Conservation (phyloP, 1,139 yeast genomes). For the Protomyces gravidus region DNA sequence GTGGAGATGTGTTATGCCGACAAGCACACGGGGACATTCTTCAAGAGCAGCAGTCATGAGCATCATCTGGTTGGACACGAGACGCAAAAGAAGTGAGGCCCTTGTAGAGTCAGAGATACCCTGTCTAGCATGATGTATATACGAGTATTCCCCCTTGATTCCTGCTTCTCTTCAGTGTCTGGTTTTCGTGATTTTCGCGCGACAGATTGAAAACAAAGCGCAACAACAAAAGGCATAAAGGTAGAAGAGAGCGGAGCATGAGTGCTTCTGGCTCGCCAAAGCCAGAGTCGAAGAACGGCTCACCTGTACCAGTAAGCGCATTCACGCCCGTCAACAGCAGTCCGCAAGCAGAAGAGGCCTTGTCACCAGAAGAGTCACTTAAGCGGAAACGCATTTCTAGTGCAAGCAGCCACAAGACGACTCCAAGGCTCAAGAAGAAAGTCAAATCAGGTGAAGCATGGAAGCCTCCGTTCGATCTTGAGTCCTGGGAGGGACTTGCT, state of each 20-base stretch:
- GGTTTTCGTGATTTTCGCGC: not conserved
- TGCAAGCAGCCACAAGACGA: not conserved
- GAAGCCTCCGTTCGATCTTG: not conserved
- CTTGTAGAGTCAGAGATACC: too few species aligned
- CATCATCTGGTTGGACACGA: conserved; percentile 53
- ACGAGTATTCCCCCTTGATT: not conserved
- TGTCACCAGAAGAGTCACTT: not conserved
- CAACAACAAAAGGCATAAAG: not conserved
- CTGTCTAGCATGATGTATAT: not conserved
- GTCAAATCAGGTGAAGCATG: not conserved
- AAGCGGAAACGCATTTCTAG: not conserved
- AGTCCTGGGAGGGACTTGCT: not conserved
- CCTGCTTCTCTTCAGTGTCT: too few species aligned
- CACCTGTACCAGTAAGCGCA: too few species aligned
- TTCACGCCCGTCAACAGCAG: not conserved
- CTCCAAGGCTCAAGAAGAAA: not conserved
- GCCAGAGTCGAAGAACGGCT: too few species aligned
- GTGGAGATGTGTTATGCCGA: conserved; percentile 49
- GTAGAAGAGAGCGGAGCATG: too few species aligned
- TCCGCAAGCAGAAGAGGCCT: not conserved
- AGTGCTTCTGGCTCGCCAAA: too few species aligned
- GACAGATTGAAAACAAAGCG: too few species aligned
- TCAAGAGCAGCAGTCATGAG: conserved; percentile 51
- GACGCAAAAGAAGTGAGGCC: conserved; percentile 11
- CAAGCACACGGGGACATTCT: conserved; percentile 43